phyloP scores from a whole-genome alignment of 228 moss, liverwort and hornwort species.

The Sphagnum fallax region DNA sequence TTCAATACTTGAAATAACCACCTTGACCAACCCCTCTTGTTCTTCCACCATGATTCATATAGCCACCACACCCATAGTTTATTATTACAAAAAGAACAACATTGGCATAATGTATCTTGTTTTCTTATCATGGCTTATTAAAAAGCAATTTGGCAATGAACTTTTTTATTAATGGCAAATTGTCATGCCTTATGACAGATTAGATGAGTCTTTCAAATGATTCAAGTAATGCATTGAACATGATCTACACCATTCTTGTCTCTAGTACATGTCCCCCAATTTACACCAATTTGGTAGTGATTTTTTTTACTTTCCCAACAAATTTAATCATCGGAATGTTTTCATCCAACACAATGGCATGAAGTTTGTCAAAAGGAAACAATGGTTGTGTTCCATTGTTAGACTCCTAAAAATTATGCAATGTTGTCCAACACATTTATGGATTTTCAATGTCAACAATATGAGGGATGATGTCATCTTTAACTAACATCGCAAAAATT shows the following conservation, averaged over 20 bases:
- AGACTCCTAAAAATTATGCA: background rate
- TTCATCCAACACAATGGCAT: background rate
- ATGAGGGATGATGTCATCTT: background rate
- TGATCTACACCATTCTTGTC: background rate
- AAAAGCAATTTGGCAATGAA: background rate
- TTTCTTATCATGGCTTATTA: background rate
- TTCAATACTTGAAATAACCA: background rate
- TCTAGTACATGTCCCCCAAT: background rate
- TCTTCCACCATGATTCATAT: background rate
- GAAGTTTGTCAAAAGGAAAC: background rate
- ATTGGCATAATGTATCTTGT: background rate
- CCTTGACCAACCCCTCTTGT: background rate
- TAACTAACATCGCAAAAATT: background rate
- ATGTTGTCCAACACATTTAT: background rate
- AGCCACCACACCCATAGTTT: background rate
- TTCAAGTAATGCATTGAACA: background rate
- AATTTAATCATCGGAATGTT: background rate
- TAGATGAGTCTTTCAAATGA: background rate
- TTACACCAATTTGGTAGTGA: background rate
- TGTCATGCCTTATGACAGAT: background rate
- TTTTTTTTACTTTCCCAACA: background rate
- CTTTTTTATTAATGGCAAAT: background rate
- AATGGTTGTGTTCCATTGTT: background rate
- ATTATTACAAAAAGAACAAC: background rate
- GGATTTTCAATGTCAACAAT: background rate